phyloP scores from a whole-genome alignment of 441 rosid genomes.

The Syzygium syzygioides region DNA sequence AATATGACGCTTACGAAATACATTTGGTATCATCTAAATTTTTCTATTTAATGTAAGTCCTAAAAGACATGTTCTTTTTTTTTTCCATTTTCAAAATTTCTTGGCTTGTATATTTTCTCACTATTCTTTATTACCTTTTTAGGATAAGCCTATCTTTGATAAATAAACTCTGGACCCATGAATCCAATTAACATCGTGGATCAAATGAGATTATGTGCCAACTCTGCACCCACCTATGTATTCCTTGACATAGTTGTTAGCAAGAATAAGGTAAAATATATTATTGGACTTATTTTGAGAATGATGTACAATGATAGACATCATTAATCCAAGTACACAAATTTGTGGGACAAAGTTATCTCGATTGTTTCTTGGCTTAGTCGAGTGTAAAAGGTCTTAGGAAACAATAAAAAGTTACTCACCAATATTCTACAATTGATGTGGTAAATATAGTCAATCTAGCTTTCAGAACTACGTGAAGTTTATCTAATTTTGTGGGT shows the following conservation, averaged over 20 bases:
- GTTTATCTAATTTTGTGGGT: not conserved
- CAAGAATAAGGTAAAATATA: not conserved
- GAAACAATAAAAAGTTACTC: not conserved
- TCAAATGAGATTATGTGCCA: not conserved
- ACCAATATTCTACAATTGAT: not conserved
- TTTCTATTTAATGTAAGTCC: not conserved
- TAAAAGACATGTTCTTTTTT: not conserved
- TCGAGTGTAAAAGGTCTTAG: not conserved
- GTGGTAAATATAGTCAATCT: not conserved
- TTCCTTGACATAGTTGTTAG: not conserved
- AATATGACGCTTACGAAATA: not conserved
- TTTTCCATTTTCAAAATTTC: not conserved
- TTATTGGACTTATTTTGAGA: not conserved
- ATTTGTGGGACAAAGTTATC: not conserved
- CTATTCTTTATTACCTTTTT: not conserved
- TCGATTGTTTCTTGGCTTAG: not conserved
- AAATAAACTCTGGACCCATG: not conserved
- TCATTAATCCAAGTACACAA: not conserved
- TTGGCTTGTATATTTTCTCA: not conserved
- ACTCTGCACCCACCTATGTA: not conserved
- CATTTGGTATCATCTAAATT: not conserved
- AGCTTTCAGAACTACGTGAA: not conserved
- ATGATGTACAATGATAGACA: not conserved
- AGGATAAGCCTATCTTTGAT: not conserved
- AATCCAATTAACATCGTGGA: not conserved